phyloP scores from a whole-genome alignment of 2,329 filamentous ascomycete species.

The Beauveria scarabaeidicola region DNA sequence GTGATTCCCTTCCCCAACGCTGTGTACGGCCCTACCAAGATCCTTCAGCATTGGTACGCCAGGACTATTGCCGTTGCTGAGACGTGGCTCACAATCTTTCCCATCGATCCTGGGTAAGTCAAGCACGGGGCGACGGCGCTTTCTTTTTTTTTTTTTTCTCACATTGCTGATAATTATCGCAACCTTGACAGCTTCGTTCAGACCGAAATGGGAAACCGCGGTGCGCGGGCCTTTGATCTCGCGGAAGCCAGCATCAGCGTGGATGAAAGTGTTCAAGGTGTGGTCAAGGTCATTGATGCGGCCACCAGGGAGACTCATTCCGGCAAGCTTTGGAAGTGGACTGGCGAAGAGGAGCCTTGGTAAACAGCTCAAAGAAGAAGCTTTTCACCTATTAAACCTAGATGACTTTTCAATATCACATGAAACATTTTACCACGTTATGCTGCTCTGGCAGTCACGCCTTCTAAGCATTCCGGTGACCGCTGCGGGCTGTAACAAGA shows the following conservation, averaged over 20 bases:
- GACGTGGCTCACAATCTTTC: constrained; percentile 23
- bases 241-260: constrained; percentile 25
- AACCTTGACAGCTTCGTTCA: constrained; percentile 24
- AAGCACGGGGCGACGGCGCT: too few relatives aligned
- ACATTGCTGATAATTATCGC: background rate
- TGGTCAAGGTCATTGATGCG: constrained; percentile 4
- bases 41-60: constrained; percentile 22
- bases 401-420: too few relatives aligned
- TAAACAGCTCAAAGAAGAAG: background rate
- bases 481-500: too few relatives aligned
- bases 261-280: constrained; percentile 15
- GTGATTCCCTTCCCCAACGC: constrained; percentile 22
- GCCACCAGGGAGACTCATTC: background rate
- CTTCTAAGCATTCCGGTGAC: too few relatives aligned
- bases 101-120: constrained; percentile 19
- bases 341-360: background rate
- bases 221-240: constrained; percentile 23
- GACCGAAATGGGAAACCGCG: constrained; percentile 32
- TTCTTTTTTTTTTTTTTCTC: too few relatives aligned
- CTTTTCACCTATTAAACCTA: too few relatives aligned
- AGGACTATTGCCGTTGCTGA: constrained; percentile 23
- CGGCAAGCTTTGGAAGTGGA: constrained; percentile 1
- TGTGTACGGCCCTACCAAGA: constrained; percentile 36
- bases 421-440: too few relatives aligned
- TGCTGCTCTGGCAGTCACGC: too few relatives aligned